A percentile compares a stretch with the other conserved stretches of the same genome.
phyloP scores from a whole-genome alignment of 176 grass and related monocot species.

The Elaeis guineensis region DNA sequence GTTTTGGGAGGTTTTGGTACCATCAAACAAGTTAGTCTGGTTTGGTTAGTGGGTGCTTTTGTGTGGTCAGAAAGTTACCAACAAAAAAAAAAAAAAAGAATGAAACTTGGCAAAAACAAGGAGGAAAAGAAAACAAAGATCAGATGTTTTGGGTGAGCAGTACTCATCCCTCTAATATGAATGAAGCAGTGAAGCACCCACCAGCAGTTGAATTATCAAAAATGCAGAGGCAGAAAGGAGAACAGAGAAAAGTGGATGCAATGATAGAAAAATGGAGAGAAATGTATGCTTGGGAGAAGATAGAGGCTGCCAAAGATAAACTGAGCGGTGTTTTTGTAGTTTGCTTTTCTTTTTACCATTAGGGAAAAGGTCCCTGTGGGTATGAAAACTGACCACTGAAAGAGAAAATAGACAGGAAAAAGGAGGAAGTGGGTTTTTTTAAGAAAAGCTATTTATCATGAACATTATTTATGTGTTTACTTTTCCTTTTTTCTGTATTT shows the following conservation, averaged over 20 bases:
- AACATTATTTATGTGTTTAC: constrained; percentile 23
- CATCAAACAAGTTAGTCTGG: constrained; percentile 6
- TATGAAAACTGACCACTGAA: constrained; percentile 23
- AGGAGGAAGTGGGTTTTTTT: constrained; percentile 25
- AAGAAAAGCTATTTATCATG: constrained; percentile 21
- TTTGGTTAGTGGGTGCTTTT: constrained; percentile 22
- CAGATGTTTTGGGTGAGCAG: constrained; percentile 1
- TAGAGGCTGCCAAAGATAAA: constrained; percentile 29
- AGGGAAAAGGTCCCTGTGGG: constrained; percentile 8
- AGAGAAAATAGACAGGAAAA: constrained; percentile 8
- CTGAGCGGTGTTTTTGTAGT: constrained; percentile 32
- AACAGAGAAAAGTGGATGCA: not conserved
- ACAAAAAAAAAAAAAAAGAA: constrained; percentile 12
- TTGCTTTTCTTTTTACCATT: constrained; percentile 33
- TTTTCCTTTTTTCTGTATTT: constrained; percentile 20
- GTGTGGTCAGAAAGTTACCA: constrained; percentile 10
- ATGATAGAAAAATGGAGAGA: too few species aligned
- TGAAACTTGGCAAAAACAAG: constrained; percentile 24
- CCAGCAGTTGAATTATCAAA: constrained; percentile 19
- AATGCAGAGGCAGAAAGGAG: constrained; percentile 7
- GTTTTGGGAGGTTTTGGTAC: constrained; percentile 7
- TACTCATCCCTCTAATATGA: constrained; percentile 22
- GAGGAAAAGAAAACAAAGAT: not conserved
- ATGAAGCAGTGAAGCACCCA: constrained; percentile 23
- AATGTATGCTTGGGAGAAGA: not conserved